phyloP scores from a whole-genome alignment of 75 land plant species.

The Pseudotsuga menziesii region DNA sequence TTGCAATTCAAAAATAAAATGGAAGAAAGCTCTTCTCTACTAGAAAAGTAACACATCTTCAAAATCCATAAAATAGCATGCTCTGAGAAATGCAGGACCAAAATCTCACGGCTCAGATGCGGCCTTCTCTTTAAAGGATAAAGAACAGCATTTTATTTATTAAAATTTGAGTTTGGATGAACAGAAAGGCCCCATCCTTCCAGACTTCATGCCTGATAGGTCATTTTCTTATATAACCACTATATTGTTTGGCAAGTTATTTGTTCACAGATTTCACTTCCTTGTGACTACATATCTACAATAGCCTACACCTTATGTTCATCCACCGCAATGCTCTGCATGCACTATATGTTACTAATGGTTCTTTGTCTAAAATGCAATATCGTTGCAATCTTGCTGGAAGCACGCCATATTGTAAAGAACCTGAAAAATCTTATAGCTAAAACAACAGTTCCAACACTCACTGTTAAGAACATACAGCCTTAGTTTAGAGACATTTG shows the following conservation, averaged over 20 bases:
- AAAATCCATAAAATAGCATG: background rate
- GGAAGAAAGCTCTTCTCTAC: background rate
- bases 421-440: background rate
- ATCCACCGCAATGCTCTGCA: background rate
- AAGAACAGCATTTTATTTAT: background rate
- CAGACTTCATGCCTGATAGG: background rate
- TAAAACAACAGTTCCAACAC: background rate
- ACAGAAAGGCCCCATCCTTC: background rate
- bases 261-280: background rate
- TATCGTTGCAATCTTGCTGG: background rate
- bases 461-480: background rate
- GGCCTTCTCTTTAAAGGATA: background rate
- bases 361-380: background rate
- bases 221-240: background rate
- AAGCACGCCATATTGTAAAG: background rate
- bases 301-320: background rate
- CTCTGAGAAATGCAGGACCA: background rate
- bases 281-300: background rate
- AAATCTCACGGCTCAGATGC: background rate
- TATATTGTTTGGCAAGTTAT: background rate
- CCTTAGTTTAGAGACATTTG: background rate
- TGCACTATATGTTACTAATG: background rate
- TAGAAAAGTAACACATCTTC: background rate
- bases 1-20: background rate
- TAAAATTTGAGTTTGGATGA: background rate